Conservation (phyloP, 257 asterid species). For the Solanum gracilifrons region DNA sequence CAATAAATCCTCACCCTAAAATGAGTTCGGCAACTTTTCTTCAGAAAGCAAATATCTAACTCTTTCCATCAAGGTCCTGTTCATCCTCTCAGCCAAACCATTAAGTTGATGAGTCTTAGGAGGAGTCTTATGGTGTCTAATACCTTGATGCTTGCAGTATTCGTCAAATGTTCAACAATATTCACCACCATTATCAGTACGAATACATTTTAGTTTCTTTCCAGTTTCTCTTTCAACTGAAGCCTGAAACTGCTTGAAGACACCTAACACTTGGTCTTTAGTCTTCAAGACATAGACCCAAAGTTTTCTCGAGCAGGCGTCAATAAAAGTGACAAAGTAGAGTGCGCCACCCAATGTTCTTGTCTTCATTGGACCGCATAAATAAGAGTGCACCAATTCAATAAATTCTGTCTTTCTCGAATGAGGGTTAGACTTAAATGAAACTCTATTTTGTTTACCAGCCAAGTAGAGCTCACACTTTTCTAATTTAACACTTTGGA, state of each 20-base stretch:
- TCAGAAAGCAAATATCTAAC: not conserved
- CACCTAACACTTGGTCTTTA: not conserved
- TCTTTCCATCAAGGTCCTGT: not conserved
- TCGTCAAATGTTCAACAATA: no score
- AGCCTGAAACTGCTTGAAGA: not conserved
- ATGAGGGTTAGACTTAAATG: no score
- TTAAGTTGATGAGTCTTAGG: not conserved
- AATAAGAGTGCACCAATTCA: no score
- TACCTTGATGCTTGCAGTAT: not conserved
- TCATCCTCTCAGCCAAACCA: not conserved
- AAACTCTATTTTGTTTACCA: no score
- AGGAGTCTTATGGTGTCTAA: no score
- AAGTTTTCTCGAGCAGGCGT: not conserved
- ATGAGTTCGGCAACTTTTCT: not conserved
- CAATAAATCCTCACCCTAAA: not conserved
- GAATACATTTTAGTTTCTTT: not conserved
- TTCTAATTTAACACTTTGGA: not conserved
- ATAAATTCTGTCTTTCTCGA: no score
- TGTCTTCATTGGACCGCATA: no score
- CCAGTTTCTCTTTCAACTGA: not conserved
- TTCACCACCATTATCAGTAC: not conserved
- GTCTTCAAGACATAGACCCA: not conserved
- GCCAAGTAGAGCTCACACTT: no score
- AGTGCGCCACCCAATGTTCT: no score
- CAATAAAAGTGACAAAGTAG: not conserved